Evolutionary conservation across 2,329 filamentous ascomycete genomes (phyloP).

Genomic region (Pseudogymnoascus pannorum): DNA sequence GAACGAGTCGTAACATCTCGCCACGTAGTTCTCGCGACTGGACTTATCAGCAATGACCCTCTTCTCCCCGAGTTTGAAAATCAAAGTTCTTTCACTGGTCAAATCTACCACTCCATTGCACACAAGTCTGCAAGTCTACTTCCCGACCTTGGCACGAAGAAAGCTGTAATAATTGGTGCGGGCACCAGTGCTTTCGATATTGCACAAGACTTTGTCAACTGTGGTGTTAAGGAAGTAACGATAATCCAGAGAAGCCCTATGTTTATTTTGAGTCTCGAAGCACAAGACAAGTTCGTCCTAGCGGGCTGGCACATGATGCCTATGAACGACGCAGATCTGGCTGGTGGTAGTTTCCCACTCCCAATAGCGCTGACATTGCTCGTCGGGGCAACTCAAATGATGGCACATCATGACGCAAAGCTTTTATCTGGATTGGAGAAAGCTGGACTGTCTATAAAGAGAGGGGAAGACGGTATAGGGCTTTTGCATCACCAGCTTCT

Average conservation of each 20-base stretch:
- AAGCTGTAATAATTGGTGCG: conserved; percentile 41
- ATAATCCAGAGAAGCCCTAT: conserved; percentile 47
- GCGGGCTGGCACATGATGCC: not conserved
- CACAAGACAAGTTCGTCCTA: not conserved
- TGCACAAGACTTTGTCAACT: not conserved
- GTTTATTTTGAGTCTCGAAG: conserved; percentile 23
- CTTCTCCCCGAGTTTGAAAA: conserved; percentile 35
- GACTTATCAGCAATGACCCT: conserved; percentile 35
- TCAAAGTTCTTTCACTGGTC: conserved; percentile 35
- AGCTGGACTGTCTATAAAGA: conserved; percentile 37
- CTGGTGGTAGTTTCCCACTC: not conserved
- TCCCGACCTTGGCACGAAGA: conserved; percentile 32
- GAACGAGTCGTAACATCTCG: conserved; percentile 31
- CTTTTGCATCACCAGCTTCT: conserved; percentile 33
- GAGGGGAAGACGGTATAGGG: conserved; percentile 31
- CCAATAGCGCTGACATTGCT: conserved; percentile 25
- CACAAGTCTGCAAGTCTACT: conserved; percentile 35
- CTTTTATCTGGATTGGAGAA: conserved; percentile 37
- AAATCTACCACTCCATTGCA: conserved; percentile 36
- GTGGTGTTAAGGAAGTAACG: conserved; percentile 39
- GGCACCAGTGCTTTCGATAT: conserved; percentile 33
- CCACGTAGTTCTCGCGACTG: conserved; percentile 42
- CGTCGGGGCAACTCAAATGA: conserved; percentile 34
- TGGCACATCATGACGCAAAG: conserved; percentile 35
- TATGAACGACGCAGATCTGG: not conserved